Evolutionary conservation across 352 stramenopile genomes (phyloP).

Genomic region (Achlya hypogyna): DNA sequence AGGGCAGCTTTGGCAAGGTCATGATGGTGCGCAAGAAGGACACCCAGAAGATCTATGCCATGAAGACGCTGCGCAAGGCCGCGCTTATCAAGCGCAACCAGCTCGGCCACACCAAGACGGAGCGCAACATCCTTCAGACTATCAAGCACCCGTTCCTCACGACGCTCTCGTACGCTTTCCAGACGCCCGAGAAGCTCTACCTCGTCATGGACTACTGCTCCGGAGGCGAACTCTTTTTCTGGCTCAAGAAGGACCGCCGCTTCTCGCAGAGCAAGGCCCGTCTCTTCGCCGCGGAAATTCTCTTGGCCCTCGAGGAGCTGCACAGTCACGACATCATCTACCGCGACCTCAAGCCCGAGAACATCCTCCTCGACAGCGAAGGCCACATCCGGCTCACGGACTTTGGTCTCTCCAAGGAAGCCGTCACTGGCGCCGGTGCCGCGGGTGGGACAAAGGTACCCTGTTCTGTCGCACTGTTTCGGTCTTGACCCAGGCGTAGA

Average conservation of each 20-base stretch:
- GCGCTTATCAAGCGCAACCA: constrained; percentile 91
- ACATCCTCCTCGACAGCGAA: constrained; percentile 91
- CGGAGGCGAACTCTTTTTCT: constrained; percentile 93
- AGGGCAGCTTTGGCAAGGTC: constrained; percentile 94
- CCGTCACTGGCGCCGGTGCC: constrained; percentile 72
- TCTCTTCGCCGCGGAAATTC: constrained; percentile 91
- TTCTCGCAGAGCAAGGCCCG: constrained; percentile 84
- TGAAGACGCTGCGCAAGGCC: constrained; percentile 93
- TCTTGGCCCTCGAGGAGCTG: constrained; percentile 86
- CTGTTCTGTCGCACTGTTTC: not conserved
- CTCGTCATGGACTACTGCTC: constrained; percentile 93
- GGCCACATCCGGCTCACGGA: constrained; percentile 93
- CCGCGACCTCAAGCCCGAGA: constrained; percentile 95
- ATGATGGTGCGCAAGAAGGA: constrained; percentile 94
- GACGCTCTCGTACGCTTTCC: constrained; percentile 79
- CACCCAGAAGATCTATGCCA: constrained; percentile 90
- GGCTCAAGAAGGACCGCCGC: constrained; percentile 89
- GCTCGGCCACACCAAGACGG: constrained; percentile 89
- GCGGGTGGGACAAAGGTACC: constrained; percentile 57
- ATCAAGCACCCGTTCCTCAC: constrained; percentile 90
- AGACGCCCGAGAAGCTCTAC: constrained; percentile 89
- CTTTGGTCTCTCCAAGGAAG: constrained; percentile 93
- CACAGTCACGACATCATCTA: constrained; percentile 95
- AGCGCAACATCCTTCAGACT: constrained; percentile 88
- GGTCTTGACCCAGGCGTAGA: constrained; percentile 24